Base-by-base conservation (phyloP, 2,329 filamentous ascomycete genomes). In the Plenodomus biglobosus region DNA sequence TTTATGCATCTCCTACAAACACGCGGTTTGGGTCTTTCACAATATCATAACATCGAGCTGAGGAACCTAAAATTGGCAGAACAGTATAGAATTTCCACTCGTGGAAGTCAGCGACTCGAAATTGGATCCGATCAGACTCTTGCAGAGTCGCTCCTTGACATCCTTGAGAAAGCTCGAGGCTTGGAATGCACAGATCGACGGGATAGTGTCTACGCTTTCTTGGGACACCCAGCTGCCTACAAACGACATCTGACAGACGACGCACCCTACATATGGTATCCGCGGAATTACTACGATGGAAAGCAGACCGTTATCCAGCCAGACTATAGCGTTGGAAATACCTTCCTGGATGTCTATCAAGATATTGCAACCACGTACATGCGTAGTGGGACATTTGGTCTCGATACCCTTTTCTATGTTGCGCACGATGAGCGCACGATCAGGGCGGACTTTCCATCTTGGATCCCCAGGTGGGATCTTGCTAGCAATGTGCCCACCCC, bases 171-270 rank as follows among this genome's bases (percentile, higher is more conserved):
- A 3, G 36, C 45, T 3, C 38, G 45, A 1, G 48, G 52, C 13
- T 32, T 52, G 16, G 11, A 18, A 1, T 46, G 41, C 21, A 44
- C 52, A 27, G 44, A 55, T 2, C 39, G 15, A 1, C 40, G 22
- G 21, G 52, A 55, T 20, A 36, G 10, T 2, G 27, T 55, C 0
- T 55, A 49, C 18, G 52, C 48, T 1, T 52, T 55, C 13, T 42
- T 55, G 3, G 52, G 52, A 10, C 52, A 51, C 20, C 52, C 52
- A 1, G 44, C 48, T 3, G 48, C 52, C 11, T 55, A 49, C 34
- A 52, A 55, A 20, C 38, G 35, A 16, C 42, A 42, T 21, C n/a
- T 37, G 2, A 16, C 42, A 13, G 46, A 54, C 17, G 20, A 38
- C 6, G 38, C 37, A 3, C 52, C 47, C 10, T 51, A 51, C n/a